Percentiles rank a stretch among this genome's conserved stretches.
phyloP scores from a whole-genome alignment of 202 grass and related monocot genomes.

The Panicum hallii region DNA sequence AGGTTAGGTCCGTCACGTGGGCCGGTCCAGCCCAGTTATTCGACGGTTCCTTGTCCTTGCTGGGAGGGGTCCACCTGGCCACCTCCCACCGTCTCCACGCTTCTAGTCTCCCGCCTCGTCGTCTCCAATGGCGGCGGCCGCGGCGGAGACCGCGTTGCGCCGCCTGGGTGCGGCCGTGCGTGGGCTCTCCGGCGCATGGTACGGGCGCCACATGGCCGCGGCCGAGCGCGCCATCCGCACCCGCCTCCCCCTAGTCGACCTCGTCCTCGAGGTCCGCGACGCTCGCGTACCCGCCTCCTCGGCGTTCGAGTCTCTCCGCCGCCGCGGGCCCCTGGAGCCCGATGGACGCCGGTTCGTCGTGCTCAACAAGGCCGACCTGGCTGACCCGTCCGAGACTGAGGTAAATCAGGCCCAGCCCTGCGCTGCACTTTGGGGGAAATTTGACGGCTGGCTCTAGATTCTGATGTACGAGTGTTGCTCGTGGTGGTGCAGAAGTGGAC shows the following conservation, averaged over 20 bases:
- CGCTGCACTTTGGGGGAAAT: background rate
- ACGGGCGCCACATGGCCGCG: constrained; percentile 63
- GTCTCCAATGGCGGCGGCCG: constrained; percentile 33
- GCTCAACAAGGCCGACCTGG: constrained; percentile 77
- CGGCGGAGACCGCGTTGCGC: constrained; percentile 48
- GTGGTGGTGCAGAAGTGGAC: constrained; percentile 58
- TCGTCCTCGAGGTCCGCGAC: constrained; percentile 73
- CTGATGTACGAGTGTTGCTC: background rate
- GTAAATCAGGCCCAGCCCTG: constrained; percentile 35
- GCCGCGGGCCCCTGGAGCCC: constrained; percentile 33
- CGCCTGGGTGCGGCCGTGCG: constrained; percentile 53
- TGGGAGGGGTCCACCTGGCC: background rate
- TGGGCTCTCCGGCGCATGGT: constrained; percentile 53
- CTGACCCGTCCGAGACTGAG: constrained; percentile 55
- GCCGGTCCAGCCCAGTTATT: background rate
- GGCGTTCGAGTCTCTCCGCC: constrained; percentile 43
- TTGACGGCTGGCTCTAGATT: constrained; percentile 4
- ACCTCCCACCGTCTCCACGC: no score
- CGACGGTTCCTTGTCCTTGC: background rate
- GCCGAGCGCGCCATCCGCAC: constrained; percentile 61
- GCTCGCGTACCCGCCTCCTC: constrained; percentile 68
- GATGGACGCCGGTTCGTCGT: constrained; percentile 50
- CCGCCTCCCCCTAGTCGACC: constrained; percentile 69
- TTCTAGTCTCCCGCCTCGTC: background rate
- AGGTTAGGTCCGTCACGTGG: background rate